A percentile compares a stretch with the other conserved stretches of the same genome.
These are phyloP conservation scores for Tardiomyces depauwii DNA, from an alignment of 1,139 yeast genomes.

Conservation along the genomic window DNA sequence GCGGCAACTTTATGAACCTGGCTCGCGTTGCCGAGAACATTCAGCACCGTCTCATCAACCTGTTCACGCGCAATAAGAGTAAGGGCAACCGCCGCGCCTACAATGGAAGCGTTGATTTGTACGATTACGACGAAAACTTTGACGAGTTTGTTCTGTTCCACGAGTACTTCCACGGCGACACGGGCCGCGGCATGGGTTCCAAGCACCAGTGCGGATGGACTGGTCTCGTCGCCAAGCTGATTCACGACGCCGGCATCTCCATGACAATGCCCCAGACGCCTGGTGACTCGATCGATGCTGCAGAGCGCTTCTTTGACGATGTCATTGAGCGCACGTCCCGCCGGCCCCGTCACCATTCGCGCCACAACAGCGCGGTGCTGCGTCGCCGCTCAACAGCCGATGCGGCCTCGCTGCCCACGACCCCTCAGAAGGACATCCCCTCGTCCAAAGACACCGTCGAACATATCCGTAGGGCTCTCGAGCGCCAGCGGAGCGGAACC, in stretches of 20 bases:
- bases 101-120: slow-evolving; percentile 55
- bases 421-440: slow-evolving; percentile 6
- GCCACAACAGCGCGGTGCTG: slow-evolving; percentile 3
- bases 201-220: slow-evolving; percentile 98
- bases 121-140: slow-evolving; percentile 64
- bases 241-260: slow-evolving; percentile 80
- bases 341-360: slow-evolving; percentile 5
- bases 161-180: slow-evolving; percentile 92
- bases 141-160: slow-evolving; percentile 70
- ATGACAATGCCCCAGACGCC: slow-evolving; percentile 20
- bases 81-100: slow-evolving; percentile 62
- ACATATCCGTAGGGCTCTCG: slow-evolving; percentile 11
- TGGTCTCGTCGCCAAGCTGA: slow-evolving; percentile 84
- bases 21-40: slow-evolving; percentile 91
- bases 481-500: slow-evolving; percentile 4
- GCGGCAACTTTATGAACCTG: slow-evolving; percentile 68
- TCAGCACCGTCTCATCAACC: slow-evolving; percentile 74
- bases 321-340: slow-evolving; percentile 5
- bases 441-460: slow-evolving; percentile 6
- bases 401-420: slow-evolving; percentile 3
- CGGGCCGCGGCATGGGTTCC: slow-evolving; percentile 92
- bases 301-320: slow-evolving; percentile 30
- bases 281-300: slow-evolving; percentile 24
- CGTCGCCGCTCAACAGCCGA: slow-evolving; percentile 2
- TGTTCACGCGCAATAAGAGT: slow-evolving; percentile 59